Evolutionary conservation across 352 stramenopile genomes (phyloP), one percentile per base, ranked within the genome.

Genomic region (Saprolegnia parasitica): DNA sequence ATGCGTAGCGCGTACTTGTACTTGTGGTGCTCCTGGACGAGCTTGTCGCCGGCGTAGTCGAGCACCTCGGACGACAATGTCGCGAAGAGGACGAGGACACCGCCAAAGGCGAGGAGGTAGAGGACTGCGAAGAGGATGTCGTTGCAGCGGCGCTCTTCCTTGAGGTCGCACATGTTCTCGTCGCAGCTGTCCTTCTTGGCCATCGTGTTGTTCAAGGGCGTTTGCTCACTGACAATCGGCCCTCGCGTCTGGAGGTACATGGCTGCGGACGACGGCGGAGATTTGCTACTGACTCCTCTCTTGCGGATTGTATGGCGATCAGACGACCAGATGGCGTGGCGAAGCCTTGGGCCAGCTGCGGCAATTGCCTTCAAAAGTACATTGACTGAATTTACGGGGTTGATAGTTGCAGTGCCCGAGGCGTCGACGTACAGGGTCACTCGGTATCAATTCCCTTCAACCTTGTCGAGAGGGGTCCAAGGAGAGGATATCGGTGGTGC

Each of bases 1-100:
- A 86, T 83, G 50, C 75, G 76, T 40, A 80, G 52, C 52, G 79
- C 79, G 62, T 84, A 86, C 71, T 81, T 80, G 76, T 82, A 86
- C 72, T 86, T 86, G 74, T 77, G 72, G 15, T 71, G 73, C 65
- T 86, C 76, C 29, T 67, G 58, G 37, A 55, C 50, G 11, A 67
- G 35, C 45, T 67, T 26, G 40, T 67, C 58, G 23, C 58, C 58
- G 29, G 37, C 26, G 58, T 67, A 67, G 9, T 32, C 35, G 23
- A 67, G 45, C 21, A 32, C 58, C 32, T 67, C 58, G 24, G 37
- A 37, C 15, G 18, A 40, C 21, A 55, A 67, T 21, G 54, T 67
- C 37, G 40, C 40, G 40, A 67, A 67, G 58, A 67, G 39, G n/a
- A 42, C 37, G 40, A 67, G 49, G 35, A 67, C 58, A 11, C 49